Evolutionary conservation across 2,329 filamentous ascomycete species (phyloP).

Genomic region (Ascosphaera apis): DNA sequence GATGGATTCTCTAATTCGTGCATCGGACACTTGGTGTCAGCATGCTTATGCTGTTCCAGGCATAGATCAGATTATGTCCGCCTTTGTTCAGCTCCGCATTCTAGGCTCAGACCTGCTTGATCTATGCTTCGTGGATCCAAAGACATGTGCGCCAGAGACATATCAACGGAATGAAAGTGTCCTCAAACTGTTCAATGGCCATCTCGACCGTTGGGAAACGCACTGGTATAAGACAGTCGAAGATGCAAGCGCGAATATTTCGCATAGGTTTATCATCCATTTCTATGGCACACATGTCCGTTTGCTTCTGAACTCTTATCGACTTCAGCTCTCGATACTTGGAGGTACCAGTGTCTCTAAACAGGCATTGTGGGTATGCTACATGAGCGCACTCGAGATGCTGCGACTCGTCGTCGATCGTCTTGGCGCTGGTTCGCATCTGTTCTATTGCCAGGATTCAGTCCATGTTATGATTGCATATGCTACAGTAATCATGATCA

Average conservation of each 20-base stretch:
- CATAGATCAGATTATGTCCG: constrained; percentile 15
- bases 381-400: constrained; percentile 12
- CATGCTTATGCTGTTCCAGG: constrained; percentile 11
- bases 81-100: constrained; percentile 16
- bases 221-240: constrained; percentile 7
- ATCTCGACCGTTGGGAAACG: constrained; percentile 7
- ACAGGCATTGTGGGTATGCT: constrained; percentile 8
- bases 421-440: constrained; percentile 9
- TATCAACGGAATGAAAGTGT: constrained; percentile 6
- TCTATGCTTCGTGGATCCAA: constrained; percentile 7
- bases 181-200: constrained; percentile 6
- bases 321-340: constrained; percentile 13
- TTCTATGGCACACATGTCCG: constrained; percentile 20
- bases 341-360: constrained; percentile 6
- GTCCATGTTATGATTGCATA: constrained; percentile 22
- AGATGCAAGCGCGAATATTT: constrained; percentile 7
- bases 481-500: constrained; percentile 18
- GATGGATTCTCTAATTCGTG: constrained; percentile 15
- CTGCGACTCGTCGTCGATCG: constrained; percentile 12
- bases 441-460: constrained; percentile 21
- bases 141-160: constrained; percentile 3
- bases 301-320: constrained; percentile 16
- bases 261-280: constrained; percentile 16
- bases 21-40: constrained; percentile 15
- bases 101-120: constrained; percentile 15